phyloP scores from a whole-genome alignment of 345 rosid species.

The Erucastrum elatum region DNA sequence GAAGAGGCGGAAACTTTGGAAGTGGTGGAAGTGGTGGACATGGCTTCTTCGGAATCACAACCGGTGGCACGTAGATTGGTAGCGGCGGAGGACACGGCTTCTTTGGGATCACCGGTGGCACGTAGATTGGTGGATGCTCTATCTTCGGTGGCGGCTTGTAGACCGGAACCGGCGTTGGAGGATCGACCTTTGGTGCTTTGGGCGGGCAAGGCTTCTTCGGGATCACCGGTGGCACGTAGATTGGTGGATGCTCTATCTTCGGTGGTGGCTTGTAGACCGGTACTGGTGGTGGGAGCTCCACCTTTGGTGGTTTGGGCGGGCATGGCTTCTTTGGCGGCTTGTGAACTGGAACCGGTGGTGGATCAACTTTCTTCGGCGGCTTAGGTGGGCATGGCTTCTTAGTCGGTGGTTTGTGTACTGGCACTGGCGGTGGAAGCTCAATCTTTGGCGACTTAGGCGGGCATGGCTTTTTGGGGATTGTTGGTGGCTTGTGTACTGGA shows the following conservation, averaged over 20 bases:
- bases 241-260: constrained; percentile 41
- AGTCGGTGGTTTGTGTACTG: constrained; percentile 24
- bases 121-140: constrained; percentile 39
- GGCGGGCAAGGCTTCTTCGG: constrained; percentile 33
- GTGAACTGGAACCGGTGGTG: constrained; percentile 35
- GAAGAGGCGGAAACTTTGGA: constrained; percentile 56
- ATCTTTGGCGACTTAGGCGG: constrained; percentile 34
- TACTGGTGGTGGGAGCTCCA: constrained; percentile 22
- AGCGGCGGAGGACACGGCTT: constrained; percentile 43
- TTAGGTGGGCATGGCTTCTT: constrained; percentile 30
- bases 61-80: constrained; percentile 40
- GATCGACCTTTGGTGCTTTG: constrained; percentile 12
- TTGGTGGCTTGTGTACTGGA: constrained; percentile 27
- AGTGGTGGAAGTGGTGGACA: constrained; percentile 48
- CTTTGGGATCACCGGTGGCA: constrained; percentile 39
- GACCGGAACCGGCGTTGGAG: constrained; percentile 29
- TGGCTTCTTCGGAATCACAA: constrained; percentile 41
- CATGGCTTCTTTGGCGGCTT: constrained; percentile 24
- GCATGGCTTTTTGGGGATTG: constrained; percentile 20
- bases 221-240: constrained; percentile 42
- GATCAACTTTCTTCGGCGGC: constrained; percentile 17
- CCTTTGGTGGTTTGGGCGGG: constrained; percentile 23
- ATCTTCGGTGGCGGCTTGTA: constrained; percentile 40
- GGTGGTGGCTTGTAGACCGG: constrained; percentile 41
- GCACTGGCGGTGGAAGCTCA: constrained; percentile 26